Evolutionary conservation across 2,329 filamentous ascomycete species (phyloP).

Genomic region (Trichoderma cornu-damae): DNA sequence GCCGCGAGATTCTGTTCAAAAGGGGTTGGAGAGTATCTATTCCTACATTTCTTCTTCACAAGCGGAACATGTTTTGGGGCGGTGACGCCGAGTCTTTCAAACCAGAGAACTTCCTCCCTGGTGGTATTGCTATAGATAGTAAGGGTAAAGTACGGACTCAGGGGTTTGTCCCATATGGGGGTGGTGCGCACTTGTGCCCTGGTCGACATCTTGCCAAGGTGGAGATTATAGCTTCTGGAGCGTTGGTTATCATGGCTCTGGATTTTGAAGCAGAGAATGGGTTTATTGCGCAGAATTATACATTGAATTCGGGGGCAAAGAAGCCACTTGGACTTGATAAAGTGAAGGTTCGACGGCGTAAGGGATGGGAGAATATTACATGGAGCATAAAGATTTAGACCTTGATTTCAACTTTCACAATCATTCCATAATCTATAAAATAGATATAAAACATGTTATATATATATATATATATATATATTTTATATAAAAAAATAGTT

Average conservation of each 20-base stretch:
- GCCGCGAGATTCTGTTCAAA: not conserved
- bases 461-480: no score
- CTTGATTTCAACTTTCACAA: no score
- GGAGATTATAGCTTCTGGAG: not conserved
- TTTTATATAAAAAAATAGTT: no score
- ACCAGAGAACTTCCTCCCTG: not conserved
- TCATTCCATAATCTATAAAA: no score
- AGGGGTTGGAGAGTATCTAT: not conserved
- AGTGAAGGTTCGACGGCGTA: not conserved
- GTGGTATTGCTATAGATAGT: not conserved
- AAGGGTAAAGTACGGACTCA: not conserved
- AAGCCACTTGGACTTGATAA: not conserved
- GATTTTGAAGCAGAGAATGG: not conserved
- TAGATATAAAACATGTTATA: no score
- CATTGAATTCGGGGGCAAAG: not conserved
- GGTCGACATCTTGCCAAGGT: constrained; percentile 4
- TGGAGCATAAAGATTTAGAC: not conserved
- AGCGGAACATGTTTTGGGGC: not conserved
- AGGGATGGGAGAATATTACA: not conserved
- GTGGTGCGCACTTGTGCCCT: constrained; percentile 4
- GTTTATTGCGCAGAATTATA: not conserved
- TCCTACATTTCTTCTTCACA: constrained; percentile 1
- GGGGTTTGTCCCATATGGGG: constrained; percentile 5
- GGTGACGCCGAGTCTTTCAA: not conserved
- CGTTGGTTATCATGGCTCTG: not conserved